Conservation (phyloP, 495 filamentous ascomycete genomes). For the Aspergillus egyptiacus region DNA sequence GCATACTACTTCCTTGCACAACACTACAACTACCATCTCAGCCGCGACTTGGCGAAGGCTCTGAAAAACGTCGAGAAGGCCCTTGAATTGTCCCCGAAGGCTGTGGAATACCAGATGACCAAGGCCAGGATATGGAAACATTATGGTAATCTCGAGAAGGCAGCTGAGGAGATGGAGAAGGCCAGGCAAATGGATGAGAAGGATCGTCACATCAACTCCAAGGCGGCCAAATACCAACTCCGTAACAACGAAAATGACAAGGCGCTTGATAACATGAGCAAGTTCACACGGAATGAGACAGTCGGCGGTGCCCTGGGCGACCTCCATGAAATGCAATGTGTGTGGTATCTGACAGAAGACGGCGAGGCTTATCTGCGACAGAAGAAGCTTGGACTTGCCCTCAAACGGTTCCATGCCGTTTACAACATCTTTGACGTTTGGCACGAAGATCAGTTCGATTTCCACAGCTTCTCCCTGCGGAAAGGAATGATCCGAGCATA, state of each 20-base stretch:
- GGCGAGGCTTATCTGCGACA: constrained; percentile 84
- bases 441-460: constrained; percentile 98
- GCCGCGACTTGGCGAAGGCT: constrained; percentile 76
- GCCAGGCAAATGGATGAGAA: constrained; percentile 77
- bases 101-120: constrained; percentile 91
- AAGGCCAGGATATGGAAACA: constrained; percentile 95
- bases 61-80: constrained; percentile 75
- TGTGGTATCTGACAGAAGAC: constrained; percentile 96
- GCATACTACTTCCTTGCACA: constrained; percentile 90
- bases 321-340: constrained; percentile 96
- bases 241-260: constrained; percentile 85
- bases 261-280: constrained; percentile 80
- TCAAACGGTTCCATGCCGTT: constrained; percentile 84
- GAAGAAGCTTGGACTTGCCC: constrained; percentile 72
- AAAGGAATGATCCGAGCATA: constrained; percentile 96
- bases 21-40: constrained; percentile 90
- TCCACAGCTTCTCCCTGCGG: constrained; percentile 91
- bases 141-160: constrained; percentile 70
- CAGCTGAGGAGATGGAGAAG: constrained; percentile 81
- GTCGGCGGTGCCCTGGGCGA: constrained; percentile 83
- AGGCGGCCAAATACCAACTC: constrained; percentile 94
- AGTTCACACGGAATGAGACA: constrained; percentile 90
- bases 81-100: constrained; percentile 66
- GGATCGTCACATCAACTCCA: constrained; percentile 97
- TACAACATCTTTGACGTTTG: constrained; percentile 93